Evolutionary conservation across 129 eudicot genomes (phyloP).

Genomic region (Tagetes erecta): DNA sequence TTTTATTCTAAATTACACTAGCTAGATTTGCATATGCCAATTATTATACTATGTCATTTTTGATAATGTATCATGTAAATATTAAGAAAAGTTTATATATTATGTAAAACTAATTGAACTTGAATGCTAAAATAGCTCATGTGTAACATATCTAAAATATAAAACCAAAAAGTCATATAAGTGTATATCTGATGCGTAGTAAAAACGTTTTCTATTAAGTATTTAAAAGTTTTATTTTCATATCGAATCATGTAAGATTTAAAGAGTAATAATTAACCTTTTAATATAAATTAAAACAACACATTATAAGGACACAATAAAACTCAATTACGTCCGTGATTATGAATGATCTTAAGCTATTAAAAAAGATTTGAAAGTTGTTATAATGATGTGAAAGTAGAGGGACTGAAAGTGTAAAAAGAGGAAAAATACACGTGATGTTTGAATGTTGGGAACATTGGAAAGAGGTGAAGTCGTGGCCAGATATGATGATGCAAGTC

Average conservation of each 20-base stretch:
- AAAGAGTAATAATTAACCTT: no score
- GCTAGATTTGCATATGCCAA: background rate
- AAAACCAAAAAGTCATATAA: background rate
- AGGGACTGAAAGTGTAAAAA: constrained; percentile 11
- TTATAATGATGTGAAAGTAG: background rate
- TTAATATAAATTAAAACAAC: no score
- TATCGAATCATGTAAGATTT: no score
- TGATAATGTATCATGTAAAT: background rate
- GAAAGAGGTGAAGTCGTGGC: constrained; percentile 62
- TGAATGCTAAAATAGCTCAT: background rate
- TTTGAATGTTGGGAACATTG: constrained; percentile 69
- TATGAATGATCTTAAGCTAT: background rate
- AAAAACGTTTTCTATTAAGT: no score
- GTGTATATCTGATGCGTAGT: no score
- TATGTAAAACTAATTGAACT: background rate
- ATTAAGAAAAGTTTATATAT: background rate
- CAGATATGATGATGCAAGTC: constrained; percentile 65
- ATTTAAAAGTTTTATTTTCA: no score
- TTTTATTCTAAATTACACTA: background rate
- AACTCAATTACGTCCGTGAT: background rate
- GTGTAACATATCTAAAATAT: background rate
- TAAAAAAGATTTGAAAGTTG: background rate
- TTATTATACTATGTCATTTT: background rate
- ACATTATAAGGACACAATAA: no score
- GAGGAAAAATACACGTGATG: constrained; percentile 49